Evolutionary conservation across 176 grass and related monocot genomes (phyloP), one percentile per base, ranked within the genome.

Genomic region (Panicum miliaceum): DNA sequence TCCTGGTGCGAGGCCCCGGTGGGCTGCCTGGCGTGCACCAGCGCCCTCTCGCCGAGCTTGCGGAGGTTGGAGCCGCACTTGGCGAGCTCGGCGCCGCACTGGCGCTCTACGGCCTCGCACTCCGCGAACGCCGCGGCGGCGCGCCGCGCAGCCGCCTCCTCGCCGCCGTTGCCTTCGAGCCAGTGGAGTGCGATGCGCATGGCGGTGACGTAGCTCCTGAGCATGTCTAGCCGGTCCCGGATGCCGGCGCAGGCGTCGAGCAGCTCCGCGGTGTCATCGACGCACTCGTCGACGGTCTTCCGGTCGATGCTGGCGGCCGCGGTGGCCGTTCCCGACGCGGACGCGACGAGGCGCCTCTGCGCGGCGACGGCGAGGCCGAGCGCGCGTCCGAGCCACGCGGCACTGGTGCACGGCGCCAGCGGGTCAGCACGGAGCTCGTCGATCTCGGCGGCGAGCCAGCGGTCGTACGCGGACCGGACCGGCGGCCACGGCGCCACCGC

Each of bases 381-480:
- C 10, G 95, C 79, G 66, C 84, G 84, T 78, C 47, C 43, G 25
- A 94, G 88, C 95, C 95, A 97, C 5, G 87, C 73, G 27, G 86
- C 88, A 69, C 50, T 84, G 7, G 86, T 90, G 84, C 37, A 93
- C 4, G 85, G 78, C 15, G 76, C 42, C 20, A 69, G n/a, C 20
- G 89, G 84, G 61, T 66, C 40, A 34, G 82, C 43, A 10, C 88
- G 92, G 82, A 97, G 92, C 64, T 88, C 88, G 45, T 94, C 84
- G 73, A 97, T 82, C 87, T 97, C 95, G 18, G 90, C 77, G 20
- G 87, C 71, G 32, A 98, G 84, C 92, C 95, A 98, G 32, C 84
- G 92, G 90, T 94, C 95, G 79, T 94, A 93, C 25, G 86, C 81
- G 0, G 92, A 84, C 20, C 90, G 89, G 18, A 91, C 86, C 5